phyloP scores from a whole-genome alignment of 2,329 filamentous ascomycete species.

The Trichoderma sp. region DNA sequence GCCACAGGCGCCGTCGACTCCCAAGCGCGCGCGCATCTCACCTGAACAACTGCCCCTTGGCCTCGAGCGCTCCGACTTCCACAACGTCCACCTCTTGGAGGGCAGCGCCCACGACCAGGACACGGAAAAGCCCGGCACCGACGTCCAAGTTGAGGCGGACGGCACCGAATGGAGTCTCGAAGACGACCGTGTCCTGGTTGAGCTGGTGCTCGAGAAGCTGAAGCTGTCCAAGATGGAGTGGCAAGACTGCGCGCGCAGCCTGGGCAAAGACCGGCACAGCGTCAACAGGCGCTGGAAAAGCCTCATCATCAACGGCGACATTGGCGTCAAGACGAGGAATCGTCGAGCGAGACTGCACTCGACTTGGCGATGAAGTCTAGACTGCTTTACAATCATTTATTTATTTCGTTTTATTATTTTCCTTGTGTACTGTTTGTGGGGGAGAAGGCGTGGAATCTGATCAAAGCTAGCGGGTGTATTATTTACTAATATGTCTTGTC shows the following conservation, averaged over 20 bases:
- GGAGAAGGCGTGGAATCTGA: neutral
- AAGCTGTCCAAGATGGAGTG: slow-evolving; percentile 62
- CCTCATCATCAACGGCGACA: slow-evolving; percentile 55
- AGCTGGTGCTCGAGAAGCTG: slow-evolving; percentile 64
- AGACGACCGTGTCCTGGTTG: slow-evolving; percentile 63
- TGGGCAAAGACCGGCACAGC: slow-evolving; percentile 58
- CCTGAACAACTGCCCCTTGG: slow-evolving; percentile 59
- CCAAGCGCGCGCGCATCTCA: slow-evolving; percentile 58
- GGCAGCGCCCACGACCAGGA: slow-evolving; percentile 29
- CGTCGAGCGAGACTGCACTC: slow-evolving; percentile 48
- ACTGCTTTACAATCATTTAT: neutral
- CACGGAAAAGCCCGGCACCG: slow-evolving; percentile 31
- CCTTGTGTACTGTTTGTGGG: neutral
- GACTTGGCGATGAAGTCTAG: slow-evolving; percentile 49
- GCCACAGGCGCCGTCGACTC: slow-evolving; percentile 46
- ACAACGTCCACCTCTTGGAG: slow-evolving; percentile 43
- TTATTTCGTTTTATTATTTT: slow-evolving; percentile 11
- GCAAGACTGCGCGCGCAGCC: slow-evolving; percentile 63
- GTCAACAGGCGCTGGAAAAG: slow-evolving; percentile 62
- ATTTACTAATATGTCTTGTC: slow-evolving; percentile 13
- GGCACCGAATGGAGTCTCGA: slow-evolving; percentile 57
- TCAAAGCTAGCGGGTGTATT: slow-evolving; percentile 12
- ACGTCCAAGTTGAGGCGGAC: slow-evolving; percentile 44
- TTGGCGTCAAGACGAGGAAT: slow-evolving; percentile 53
- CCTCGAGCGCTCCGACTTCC: slow-evolving; percentile 56